Evolutionary conservation across 1,284 basidiomycete genomes (phyloP), one percentile per base, ranked within the genome.

Genomic region (Ustilago vetiveriae): DNA sequence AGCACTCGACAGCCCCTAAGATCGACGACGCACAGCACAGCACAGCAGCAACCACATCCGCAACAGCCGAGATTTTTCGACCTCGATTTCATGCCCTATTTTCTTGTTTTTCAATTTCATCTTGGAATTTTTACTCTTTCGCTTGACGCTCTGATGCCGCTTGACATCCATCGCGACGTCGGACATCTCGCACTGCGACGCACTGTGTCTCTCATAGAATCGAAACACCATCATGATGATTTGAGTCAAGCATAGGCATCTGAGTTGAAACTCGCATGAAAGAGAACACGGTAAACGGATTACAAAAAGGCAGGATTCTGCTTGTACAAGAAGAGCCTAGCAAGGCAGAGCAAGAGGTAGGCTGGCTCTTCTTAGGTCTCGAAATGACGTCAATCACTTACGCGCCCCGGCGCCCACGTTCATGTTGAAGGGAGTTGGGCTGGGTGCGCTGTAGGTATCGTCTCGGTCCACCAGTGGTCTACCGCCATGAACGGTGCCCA

Each of bases 371-470:
- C n/a, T n/a, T 21, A 21, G 19, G 16, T 16, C 27, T 6, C 33
- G 16, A 35, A 35, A 37, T 13, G 23, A 10, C 14, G 37, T 8
- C 38, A n/a, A 17, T 63, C 44, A 63, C 30, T 32, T 36, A n/a
- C 53, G 52, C 27, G 59, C 39, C 7, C 26, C 38, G n/a, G 42
- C 41, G 13, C 46, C 62, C 9, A 54, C 29, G n/a, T 65, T 65
- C 62, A 65, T 58, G 46, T 65, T 65, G 29, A 69, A 44, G 8
- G 75, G 75, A 29, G 75, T 76, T 26, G 75, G 75, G 38, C 70
- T 73, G 0, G 75, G 74, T 13, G 75, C 74, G 39, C 65, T 70
- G 58, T 76, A 78, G 13, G 75, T 78, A 36, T 76, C 69, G 40
- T 75, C 74, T 14, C 69, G 51, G 16, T 67, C 72, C 14, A 78